phyloP scores from a whole-genome alignment of 345 rosid genomes.

The Kandelia obovata region DNA sequence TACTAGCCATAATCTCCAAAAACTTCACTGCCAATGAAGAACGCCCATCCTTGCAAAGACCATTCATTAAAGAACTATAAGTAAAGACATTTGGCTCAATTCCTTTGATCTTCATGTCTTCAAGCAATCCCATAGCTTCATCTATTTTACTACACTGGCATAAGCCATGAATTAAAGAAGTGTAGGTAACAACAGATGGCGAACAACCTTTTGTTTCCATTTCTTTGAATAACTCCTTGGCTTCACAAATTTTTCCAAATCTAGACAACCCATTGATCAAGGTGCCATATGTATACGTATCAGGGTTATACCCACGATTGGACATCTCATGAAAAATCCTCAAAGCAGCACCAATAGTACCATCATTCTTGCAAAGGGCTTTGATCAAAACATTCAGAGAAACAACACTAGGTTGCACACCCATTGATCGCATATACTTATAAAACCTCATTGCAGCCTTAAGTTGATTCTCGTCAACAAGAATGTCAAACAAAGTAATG shows the following conservation, averaged over 20 bases:
- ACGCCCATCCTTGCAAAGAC: constrained; percentile 64
- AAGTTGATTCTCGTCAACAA: constrained; percentile 76
- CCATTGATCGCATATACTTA: constrained; percentile 59
- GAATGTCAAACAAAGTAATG: constrained; percentile 56
- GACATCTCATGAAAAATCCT: constrained; percentile 82
- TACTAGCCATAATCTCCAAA: constrained; percentile 61
- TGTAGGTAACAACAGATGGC: constrained; percentile 81
- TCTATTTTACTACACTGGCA: constrained; percentile 51
- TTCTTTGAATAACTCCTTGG: constrained; percentile 63
- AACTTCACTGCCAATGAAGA: constrained; percentile 61
- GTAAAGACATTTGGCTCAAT: constrained; percentile 85
- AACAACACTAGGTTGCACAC: constrained; percentile 52
- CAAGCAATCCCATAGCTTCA: constrained; percentile 63
- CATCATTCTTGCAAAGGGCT: constrained; percentile 68
- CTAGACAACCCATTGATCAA: constrained; percentile 79
- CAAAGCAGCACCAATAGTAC: constrained; percentile 63
- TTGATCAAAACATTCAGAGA: constrained; percentile 86
- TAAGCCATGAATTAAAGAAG: constrained; percentile 67
- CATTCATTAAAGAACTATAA: constrained; percentile 77
- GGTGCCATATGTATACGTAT: constrained; percentile 87
- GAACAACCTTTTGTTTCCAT: constrained; percentile 67
- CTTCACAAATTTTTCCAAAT: constrained; percentile 58
- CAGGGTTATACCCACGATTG: constrained; percentile 57
- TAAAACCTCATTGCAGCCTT: constrained; percentile 64
- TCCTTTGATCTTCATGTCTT: constrained; percentile 65